Evolutionary conservation across 148 eudicot species (phyloP), one percentile per base, ranked within the genome.

Genomic region (Vaccinium myrtillus): DNA sequence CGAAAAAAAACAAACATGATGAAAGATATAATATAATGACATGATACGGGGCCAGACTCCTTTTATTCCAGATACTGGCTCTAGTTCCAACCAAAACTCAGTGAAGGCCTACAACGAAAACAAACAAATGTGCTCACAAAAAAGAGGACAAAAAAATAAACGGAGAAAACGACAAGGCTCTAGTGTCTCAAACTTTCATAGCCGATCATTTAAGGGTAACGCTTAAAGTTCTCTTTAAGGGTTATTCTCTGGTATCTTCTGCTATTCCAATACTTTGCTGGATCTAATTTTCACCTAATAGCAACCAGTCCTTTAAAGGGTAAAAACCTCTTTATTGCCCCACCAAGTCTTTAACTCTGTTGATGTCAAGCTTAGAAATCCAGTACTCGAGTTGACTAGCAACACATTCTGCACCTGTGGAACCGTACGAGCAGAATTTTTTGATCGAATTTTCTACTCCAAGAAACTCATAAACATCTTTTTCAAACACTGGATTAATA

Each of bases 381-480:
- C 99, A 97, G 81, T 86, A 89, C 43, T 91, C 87, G 48, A 95
- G 91, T 81, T 97, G 98, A 83, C 86, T 83, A 36, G 97, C 88
- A 78, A 97, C 99, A 87, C 95, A 93, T 61, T 91, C 94, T 14
- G 98, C 91, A 39, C 99, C 99, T 5, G 99, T 95, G 59, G 99
- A 95, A 63, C 98, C 99, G 82, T 97, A 95, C 8, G 99, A 97
- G 50, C 91, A 77, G 87, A 97, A 95, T 56, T 97, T 95, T 86
- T 95, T 90, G 67, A 97, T 87, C 18, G 99, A 84, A 83, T 97
- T 97, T 83, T 94, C 95, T 30, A 92, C 98, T 10, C 99, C 97
- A 78, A 97, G 94, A 87, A 85, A 97, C 71, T 93, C 95, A 18
- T 93, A 97, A 6, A 97, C 99, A 54, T 92, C 98, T 75, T 92